Evolutionary conservation across 2,329 filamentous ascomycete species (phyloP).

Genomic region (Escovopsis sp.): DNA sequence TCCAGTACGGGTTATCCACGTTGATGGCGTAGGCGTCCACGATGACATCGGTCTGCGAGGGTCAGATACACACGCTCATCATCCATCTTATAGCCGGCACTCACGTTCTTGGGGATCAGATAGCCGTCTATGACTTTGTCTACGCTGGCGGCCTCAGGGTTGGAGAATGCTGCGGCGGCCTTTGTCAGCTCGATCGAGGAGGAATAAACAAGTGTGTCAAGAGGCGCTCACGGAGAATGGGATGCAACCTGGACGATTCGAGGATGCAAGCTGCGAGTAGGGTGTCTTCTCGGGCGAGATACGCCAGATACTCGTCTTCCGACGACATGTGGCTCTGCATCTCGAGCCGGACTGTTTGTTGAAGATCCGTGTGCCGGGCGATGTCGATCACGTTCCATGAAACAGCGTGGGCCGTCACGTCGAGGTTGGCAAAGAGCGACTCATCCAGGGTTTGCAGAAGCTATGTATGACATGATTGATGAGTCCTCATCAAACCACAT

Average conservation of each 20-base stretch:
- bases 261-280: constrained; percentile 2
- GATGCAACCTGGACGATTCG: constrained; percentile 4
- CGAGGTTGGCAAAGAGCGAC: constrained; percentile 5
- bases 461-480: background rate
- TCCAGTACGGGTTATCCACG: constrained; percentile 5
- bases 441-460: constrained; percentile 6
- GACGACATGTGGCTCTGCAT: background rate
- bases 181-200: background rate
- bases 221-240: constrained; percentile 1
- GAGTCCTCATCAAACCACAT: no score
- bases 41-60: constrained; percentile 3
- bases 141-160: background rate
- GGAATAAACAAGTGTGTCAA: background rate
- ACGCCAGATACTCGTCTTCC: background rate
- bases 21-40: constrained; percentile 6
- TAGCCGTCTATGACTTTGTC: background rate
- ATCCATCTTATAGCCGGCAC: background rate
- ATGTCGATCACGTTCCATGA: constrained; percentile 2
- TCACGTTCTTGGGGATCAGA: background rate
- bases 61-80: background rate
- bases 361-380: background rate
- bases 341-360: background rate
- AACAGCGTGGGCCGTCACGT: constrained; percentile 3
- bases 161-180: background rate
- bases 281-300: constrained; percentile 2